Base-by-base conservation (phyloP, 2,329 filamentous ascomycete genomes). In the Chlorencoelia australis region DNA sequence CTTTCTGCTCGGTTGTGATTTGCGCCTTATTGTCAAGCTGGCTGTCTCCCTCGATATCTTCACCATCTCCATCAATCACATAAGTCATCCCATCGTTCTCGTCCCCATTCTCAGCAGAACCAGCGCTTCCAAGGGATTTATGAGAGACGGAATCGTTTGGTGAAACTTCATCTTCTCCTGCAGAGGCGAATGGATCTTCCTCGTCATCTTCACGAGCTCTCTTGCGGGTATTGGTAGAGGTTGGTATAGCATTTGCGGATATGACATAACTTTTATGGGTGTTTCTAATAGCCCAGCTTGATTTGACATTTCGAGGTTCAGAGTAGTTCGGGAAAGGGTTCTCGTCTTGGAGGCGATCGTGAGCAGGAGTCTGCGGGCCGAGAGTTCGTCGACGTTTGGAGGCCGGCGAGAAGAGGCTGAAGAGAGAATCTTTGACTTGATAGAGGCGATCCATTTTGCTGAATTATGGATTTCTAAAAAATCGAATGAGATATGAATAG, bases 381-480 rank as follows among this genome's bases (percentile, higher is more conserved):
- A 47, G 30, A 13, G 54, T 57, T 15, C 53, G 52, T 24, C 47
- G 55, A 30, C 55, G 55, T 30, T 56, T 55, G 10, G 46, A 32
- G 7, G 38, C 22, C 20, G 54, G 54, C 10, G 54, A 54, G 27
- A 58, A 37, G 31, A 47, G 50, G 13, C 42, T 44, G 18, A 51
- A 33, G 28, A 57, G 29, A 10, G 47, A 46, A 33, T 56, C 51
- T 35, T 45, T 48, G 26, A 58, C 33, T 30, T 38, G 47, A 32
- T 42, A 37, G n/a, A 58, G 28, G 15, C 45, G 38, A 30, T 55
- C 45, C 52, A 55, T 55, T 22, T 17, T 42, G 30, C 13, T 10
- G 6, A 25, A 13, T 13, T 10, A 25, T n/a, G 11, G n/a, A 27
- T 7, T 20, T 13, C 16, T 10, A n/a, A 29, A 13, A 4, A 5